A percentile compares a stretch with the other conserved stretches of the same genome.
phyloP scores from a whole-genome alignment of 768 basidiomycete species.

The Cystofilobasidium capitatum region DNA sequence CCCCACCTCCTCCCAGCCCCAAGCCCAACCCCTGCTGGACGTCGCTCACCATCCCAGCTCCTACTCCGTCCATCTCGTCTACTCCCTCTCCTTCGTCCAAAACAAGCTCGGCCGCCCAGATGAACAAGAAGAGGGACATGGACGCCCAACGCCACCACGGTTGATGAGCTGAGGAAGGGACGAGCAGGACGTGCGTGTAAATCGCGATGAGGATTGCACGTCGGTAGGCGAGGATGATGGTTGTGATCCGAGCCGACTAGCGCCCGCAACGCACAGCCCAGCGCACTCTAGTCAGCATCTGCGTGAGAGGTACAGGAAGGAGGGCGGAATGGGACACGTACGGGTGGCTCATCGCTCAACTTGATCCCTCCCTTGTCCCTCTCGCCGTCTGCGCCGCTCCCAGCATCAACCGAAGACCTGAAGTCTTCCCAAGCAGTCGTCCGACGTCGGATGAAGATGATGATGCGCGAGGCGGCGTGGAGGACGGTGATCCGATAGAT shows the following conservation, averaged over 20 bases:
- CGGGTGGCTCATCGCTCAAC: constrained; percentile 42
- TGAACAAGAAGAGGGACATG: constrained; percentile 19
- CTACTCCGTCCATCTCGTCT: not conserved
- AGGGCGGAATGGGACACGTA: not conserved
- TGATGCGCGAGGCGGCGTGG: constrained; percentile 68
- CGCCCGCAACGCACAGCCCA: too few species aligned
- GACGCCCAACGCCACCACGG: constrained; percentile 15
- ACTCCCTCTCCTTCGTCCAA: constrained; percentile 20
- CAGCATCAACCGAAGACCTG: not conserved
- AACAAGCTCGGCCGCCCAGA: constrained; percentile 26
- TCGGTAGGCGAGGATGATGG: constrained; percentile 66
- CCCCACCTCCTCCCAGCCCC: constrained; percentile 6
- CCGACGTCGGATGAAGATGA: constrained; percentile 67
- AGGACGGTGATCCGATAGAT: constrained; percentile 70
- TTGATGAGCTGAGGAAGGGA: constrained; percentile 3
- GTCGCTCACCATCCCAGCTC: not conserved
- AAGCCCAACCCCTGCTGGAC: not conserved
- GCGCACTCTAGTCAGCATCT: constrained; percentile 28
- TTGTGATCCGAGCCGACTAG: constrained; percentile 55
- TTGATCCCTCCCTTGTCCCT: constrained; percentile 58
- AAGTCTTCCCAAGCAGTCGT: constrained; percentile 42
- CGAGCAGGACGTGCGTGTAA: constrained; percentile 65
- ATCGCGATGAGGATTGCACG: constrained; percentile 77
- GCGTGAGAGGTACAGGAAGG: not conserved
- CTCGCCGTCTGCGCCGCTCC: constrained; percentile 50